Base-by-base conservation (phyloP, 306 rosid species). In the Trichosanthes cucumerina region DNA sequence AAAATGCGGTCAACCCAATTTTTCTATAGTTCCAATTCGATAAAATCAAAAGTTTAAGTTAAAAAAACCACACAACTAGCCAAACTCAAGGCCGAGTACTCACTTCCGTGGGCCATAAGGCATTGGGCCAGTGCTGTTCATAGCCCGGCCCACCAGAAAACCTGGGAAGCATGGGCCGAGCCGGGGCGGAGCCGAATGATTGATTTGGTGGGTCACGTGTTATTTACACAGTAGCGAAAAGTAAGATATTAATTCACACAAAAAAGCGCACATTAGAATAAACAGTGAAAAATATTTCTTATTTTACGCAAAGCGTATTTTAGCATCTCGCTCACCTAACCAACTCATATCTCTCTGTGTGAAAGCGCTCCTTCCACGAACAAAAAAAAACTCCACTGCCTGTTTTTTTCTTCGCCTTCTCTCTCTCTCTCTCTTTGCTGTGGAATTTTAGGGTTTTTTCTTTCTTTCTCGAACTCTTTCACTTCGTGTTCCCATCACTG, bases 321-420 rank as follows among this genome's bases (percentile, higher is more conserved):
- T 85, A 87, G 85, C 78, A 24, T 34, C 79, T 46, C 76, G 82
- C 87, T 78, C 80, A 78, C 81, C 84, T 19, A 85, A 75, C 90
- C 81, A 88, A 81, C 83, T 73, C 96, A 85, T 87, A 76, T 86
- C 93, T 24, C 80, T 44, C 82, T 80, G 57, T 82, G 81, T 87
- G 79, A 85, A 83, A 80, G 80, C 89, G 82, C 89, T 88, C 80
- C 90, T 84, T 83, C 91, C 90, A 83, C 92, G 81, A 83, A 86
- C 39, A 70, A 68, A 81, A 75, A 75, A 73, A 73, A 73, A 49
- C 78, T 88, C 46, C 54, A 79, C 78, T 72, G 58, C 6, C 80
- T 34, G 69, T 34, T n/a, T 3, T n/a, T 36, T 21, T 28, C 18
- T 41, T 41, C 2, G 11, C 1, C 13, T 59, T 3, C 63, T 34